These are phyloP conservation scores for Bombardia bombarda DNA, from an alignment of 495 filamentous ascomycete genomes.

Conservation along the genomic window DNA sequence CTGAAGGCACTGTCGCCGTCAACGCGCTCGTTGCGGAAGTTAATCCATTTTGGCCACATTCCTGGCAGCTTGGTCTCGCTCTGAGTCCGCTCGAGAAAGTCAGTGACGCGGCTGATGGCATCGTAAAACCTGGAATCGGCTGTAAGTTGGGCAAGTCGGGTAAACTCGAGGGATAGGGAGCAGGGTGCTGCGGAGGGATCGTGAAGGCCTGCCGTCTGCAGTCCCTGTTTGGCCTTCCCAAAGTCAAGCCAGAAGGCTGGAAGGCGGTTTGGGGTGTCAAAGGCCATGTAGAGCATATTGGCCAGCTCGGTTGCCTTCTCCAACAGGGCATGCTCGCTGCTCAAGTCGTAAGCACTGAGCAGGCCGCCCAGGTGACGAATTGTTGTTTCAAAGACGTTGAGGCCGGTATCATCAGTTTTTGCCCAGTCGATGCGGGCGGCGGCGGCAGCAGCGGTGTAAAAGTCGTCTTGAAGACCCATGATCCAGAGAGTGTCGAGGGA, in stretches of 20 bases:
- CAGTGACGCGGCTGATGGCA: slow-evolving; percentile 70
- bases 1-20: slow-evolving; percentile 44
- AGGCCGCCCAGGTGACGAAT: slow-evolving; percentile 72
- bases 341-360: slow-evolving; percentile 69
- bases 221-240: slow-evolving; percentile 69
- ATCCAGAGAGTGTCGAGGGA: slow-evolving; percentile 76
- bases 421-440: slow-evolving; percentile 69
- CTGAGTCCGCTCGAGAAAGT: slow-evolving; percentile 66
- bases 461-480: slow-evolving; percentile 70
- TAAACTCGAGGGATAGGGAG: slow-evolving; percentile 79
- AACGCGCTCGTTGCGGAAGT: slow-evolving; percentile 23
- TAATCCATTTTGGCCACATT: slow-evolving; percentile 31
- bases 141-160: slow-evolving; percentile 71
- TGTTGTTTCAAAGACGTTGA: slow-evolving; percentile 66
- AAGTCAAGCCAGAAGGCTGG: slow-evolving; percentile 62
- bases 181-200: slow-evolving; percentile 60
- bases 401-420: slow-evolving; percentile 40
- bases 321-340: slow-evolving; percentile 50
- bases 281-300: slow-evolving; percentile 69
- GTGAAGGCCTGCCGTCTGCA: slow-evolving; percentile 51
- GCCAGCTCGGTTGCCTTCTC: slow-evolving; percentile 73
- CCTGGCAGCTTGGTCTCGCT: slow-evolving; percentile 58
- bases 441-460: slow-evolving; percentile 60
- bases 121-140: slow-evolving; percentile 75
- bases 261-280: slow-evolving; percentile 87